These are phyloP conservation scores for Termitomyces sp. DNA, from an alignment of 768 basidiomycete species.

Conservation along the genomic window DNA sequence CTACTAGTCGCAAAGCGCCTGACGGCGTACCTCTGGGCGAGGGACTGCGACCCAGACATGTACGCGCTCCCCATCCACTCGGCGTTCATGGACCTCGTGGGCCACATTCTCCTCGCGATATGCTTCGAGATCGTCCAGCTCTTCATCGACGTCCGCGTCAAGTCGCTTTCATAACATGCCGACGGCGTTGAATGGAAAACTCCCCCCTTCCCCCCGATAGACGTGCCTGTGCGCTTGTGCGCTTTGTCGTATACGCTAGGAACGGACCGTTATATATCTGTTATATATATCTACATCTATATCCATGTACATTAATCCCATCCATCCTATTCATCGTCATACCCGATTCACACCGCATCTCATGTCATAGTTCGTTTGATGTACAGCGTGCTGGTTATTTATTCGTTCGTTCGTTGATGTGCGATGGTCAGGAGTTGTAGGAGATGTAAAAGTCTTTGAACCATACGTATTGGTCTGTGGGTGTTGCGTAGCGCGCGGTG, in stretches of 20 bases:
- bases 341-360: too few relatives aligned
- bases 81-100: slow-evolving; percentile 80
- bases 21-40: slow-evolving; percentile 76
- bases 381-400: too few relatives aligned
- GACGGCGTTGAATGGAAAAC: too few relatives aligned
- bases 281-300: too few relatives aligned
- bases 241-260: too few relatives aligned
- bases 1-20: slow-evolving; percentile 59
- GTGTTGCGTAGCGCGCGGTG: slow-evolving; percentile 57
- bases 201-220: too few relatives aligned
- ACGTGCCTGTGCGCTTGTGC: too few relatives aligned
- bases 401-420: too few relatives aligned
- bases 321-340: too few relatives aligned
- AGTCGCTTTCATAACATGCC: not conserved
- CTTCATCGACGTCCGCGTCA: slow-evolving; percentile 14
- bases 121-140: slow-evolving; percentile 64
- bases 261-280: too few relatives aligned
- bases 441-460: slow-evolving; percentile 63
- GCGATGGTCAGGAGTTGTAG: slow-evolving; percentile 20
- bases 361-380: too few relatives aligned
- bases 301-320: too few relatives aligned
- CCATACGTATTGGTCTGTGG: slow-evolving; percentile 70
- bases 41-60: slow-evolving; percentile 79
- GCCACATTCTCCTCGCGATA: slow-evolving; percentile 71
- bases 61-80: slow-evolving; percentile 93